A percentile compares a stretch with the other conserved stretches of the same genome.
These are phyloP conservation scores for Penicillium sp. DNA, from an alignment of 2,329 filamentous ascomycete species.

Conservation along the genomic window DNA sequence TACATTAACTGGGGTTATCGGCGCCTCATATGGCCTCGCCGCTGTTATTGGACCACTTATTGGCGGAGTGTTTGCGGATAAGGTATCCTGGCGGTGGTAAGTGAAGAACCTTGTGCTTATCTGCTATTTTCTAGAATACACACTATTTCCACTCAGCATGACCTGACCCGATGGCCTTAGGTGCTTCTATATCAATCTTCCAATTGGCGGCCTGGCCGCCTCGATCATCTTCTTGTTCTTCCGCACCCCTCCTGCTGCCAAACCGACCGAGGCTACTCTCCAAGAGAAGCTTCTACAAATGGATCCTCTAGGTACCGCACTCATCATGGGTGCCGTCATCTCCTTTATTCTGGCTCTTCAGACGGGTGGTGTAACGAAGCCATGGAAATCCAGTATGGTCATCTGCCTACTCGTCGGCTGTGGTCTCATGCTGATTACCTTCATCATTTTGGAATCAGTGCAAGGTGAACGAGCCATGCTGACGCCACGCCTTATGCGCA, in stretches of 20 bases:
- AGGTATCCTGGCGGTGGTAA: constrained; percentile 42
- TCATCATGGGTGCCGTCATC: constrained; percentile 42
- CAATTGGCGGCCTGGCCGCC: constrained; percentile 27
- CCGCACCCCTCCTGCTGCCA: constrained; percentile 14
- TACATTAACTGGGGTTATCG: constrained; percentile 46
- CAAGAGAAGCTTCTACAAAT: constrained; percentile 46
- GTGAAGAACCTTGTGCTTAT: too few species aligned
- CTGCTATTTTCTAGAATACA: too few species aligned
- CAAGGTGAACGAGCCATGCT: constrained; percentile 45
- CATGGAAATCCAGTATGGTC: constrained; percentile 42
- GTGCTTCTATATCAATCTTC: constrained; percentile 46
- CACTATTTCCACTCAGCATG: too few species aligned
- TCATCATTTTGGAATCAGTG: constrained; percentile 38
- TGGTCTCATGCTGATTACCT: constrained; percentile 36
- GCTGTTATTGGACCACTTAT: constrained; percentile 42
- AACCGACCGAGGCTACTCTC: background rate
- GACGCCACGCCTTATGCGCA: constrained; percentile 33
- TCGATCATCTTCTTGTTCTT: constrained; percentile 29
- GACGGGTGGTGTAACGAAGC: constrained; percentile 42
- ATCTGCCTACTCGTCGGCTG: constrained; percentile 50
- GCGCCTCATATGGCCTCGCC: constrained; percentile 51
- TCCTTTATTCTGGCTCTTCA: constrained; percentile 50
- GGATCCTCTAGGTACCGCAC: constrained; percentile 45
- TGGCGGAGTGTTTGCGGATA: constrained; percentile 44
- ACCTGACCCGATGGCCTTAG: too few species aligned